Percentiles rank a stretch among this genome's conserved stretches.
These are phyloP conservation scores for Petunia axillaris DNA, from an alignment of 257 asterid genomes.

Conservation along the genomic window DNA sequence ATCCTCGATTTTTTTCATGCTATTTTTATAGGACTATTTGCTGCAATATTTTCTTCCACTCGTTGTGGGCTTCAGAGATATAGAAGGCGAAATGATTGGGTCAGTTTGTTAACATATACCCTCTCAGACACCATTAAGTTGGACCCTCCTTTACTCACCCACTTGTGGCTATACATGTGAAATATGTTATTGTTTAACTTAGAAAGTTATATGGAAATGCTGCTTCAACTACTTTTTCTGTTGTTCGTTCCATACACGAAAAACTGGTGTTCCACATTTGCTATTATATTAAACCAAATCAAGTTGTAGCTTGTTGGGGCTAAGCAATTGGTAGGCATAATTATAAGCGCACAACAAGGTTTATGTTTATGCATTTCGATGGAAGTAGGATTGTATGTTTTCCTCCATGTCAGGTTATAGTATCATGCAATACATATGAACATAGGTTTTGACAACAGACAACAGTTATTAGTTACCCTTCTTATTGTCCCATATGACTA, in stretches of 20 bases:
- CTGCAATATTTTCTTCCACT: slow-evolving; percentile 74
- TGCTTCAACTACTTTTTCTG: neutral
- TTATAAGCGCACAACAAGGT: neutral
- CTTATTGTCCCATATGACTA: too few species aligned
- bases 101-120: slow-evolving; percentile 44
- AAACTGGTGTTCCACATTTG: neutral
- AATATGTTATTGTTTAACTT: neutral
- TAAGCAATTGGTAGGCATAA: neutral
- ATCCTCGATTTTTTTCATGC: neutral
- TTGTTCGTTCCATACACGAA: too few species aligned
- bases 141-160: slow-evolving; percentile 24
- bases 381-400: too few species aligned
- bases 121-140: slow-evolving; percentile 12
- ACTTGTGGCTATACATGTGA: neutral
- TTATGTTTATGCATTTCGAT: neutral
- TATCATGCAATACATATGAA: too few species aligned
- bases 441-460: too few species aligned
- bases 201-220: neutral
- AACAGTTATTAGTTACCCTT: too few species aligned
- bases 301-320: slow-evolving; percentile 8
- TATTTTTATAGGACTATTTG: slow-evolving; percentile 65
- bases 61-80: slow-evolving; percentile 82
- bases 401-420: neutral
- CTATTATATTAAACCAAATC: slow-evolving; percentile 1
- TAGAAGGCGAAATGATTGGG: slow-evolving; percentile 83